Evolutionary conservation across 2,329 filamentous ascomycete species (phyloP), one percentile per base, ranked within the genome.

Genomic region (Grosmannia huntii): DNA sequence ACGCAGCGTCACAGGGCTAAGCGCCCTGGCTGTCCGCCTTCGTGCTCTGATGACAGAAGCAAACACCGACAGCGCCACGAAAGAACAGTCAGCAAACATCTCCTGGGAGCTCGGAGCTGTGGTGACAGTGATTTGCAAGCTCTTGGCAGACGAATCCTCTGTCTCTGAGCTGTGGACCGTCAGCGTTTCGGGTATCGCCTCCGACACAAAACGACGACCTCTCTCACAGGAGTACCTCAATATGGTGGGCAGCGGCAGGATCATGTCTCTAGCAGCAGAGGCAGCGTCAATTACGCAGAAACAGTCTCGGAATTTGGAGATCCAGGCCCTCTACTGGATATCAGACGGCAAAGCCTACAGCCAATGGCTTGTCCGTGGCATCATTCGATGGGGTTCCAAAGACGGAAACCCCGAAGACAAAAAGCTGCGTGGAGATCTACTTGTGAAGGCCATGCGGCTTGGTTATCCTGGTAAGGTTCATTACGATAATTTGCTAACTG

Each of bases 1-100:
- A 5, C 78, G 78, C 59, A 96, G 84, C 66, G 75, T 94, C 19
- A 78, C 85, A 2, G 91, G 90, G 0, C 70, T 96, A 36, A 92
- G 90, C 61, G 86, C 88, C n/a, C 68, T 91, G 31, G 69, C 90
- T 11, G 77, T 84, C n/a, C 82, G 86, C 57, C 72, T 95, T 33
- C 83, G 81, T 60, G 75, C 79, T 23, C 72, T 89, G 21, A 76
- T 85, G 9, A 75, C 77, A 53, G 76, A 80, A 61, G 72, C 72
- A 14, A 79, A 74, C 56, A 63, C 69, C 0, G 70, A 71, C 10
- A 61, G 66, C 1, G 3, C 28, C 21, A 33, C 50, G 23, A 56
- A 59, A 2, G 55, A 58, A 4, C 31, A 50, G 14, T 12, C 46
- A 4, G 16, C 48, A 0, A 73, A 77, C 58, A 56, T 75, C 3